phyloP scores from a whole-genome alignment of 306 rosid species.

The Quercus parvula region DNA sequence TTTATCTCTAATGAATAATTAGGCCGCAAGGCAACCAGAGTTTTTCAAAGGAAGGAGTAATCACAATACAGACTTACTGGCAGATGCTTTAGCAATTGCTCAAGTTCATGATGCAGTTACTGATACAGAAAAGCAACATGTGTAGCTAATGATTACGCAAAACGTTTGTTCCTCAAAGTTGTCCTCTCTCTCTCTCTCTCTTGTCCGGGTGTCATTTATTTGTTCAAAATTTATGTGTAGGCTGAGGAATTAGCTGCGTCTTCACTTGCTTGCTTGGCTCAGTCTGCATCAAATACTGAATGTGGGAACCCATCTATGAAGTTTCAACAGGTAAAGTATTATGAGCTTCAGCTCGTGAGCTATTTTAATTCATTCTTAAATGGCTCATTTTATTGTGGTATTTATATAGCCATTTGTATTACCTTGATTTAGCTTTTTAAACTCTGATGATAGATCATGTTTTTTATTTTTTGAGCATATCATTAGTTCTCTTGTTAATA shows the following conservation, averaged over 20 bases:
- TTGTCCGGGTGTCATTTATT: background rate
- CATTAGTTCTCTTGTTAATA: background rate
- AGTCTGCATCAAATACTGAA: too few species aligned
- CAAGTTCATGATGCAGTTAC: too few species aligned
- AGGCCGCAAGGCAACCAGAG: too few species aligned
- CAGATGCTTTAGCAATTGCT: too few species aligned
- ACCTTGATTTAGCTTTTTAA: too few species aligned
- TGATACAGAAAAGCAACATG: slow-evolving; percentile 70
- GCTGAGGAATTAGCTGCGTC: slow-evolving; percentile 38
- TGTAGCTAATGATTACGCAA: slow-evolving; percentile 72
- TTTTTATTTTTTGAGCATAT: background rate
- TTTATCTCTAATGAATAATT: too few species aligned
- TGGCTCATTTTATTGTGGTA: background rate
- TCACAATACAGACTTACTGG: too few species aligned
- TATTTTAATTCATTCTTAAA: background rate
- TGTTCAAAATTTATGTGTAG: slow-evolving; percentile 19
- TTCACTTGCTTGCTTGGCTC: too few species aligned
- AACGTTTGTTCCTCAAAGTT: slow-evolving; percentile 33
- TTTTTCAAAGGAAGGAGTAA: too few species aligned
- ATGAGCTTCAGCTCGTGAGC: background rate
- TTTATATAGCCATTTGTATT: background rate
- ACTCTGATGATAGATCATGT: background rate
- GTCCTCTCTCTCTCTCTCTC: background rate
- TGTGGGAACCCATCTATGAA: too few species aligned
- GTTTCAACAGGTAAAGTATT: too few species aligned